Evolutionary conservation across 1,284 basidiomycete species (phyloP).

Genomic region (Malassezia yamatoensis): DNA sequence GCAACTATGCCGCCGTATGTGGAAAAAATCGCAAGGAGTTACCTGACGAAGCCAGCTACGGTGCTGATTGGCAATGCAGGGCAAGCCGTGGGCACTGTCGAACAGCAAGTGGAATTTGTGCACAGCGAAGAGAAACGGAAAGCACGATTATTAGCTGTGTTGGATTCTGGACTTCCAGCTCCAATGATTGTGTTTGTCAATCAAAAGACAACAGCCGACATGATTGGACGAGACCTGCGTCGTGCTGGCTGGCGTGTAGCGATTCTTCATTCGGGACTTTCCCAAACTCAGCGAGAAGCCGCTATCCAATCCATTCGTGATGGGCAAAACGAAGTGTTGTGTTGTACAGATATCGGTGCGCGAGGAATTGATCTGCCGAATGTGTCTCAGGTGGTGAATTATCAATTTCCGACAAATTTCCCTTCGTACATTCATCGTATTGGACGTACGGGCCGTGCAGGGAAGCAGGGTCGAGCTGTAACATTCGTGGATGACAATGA

Average conservation of each 20-base stretch:
- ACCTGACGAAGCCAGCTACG: slow-evolving; percentile 78
- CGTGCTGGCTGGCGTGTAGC: slow-evolving; percentile 76
- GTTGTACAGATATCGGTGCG: slow-evolving; percentile 93
- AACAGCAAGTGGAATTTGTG: slow-evolving; percentile 89
- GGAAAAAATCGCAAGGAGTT: slow-evolving; percentile 84
- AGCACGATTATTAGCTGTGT: slow-evolving; percentile 76
- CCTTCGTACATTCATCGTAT: slow-evolving; percentile 96
- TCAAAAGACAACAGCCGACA: slow-evolving; percentile 96
- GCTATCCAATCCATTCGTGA: slow-evolving; percentile 73
- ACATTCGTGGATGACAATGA: slow-evolving; percentile 93
- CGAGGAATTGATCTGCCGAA: slow-evolving; percentile 97
- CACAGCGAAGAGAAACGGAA: slow-evolving; percentile 87
- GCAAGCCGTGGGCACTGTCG: slow-evolving; percentile 92
- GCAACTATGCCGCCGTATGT: slow-evolving; percentile 97
- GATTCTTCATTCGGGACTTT: slow-evolving; percentile 91
- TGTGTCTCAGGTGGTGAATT: slow-evolving; percentile 90
- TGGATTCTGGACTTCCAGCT: slow-evolving; percentile 70
- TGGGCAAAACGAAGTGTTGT: slow-evolving; percentile 70
- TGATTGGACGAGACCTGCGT: slow-evolving; percentile 81
- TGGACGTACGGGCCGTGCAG: slow-evolving; percentile 91
- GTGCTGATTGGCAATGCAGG: slow-evolving; percentile 97
- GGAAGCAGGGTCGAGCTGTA: slow-evolving; percentile 81
- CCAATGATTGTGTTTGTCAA: slow-evolving; percentile 99
- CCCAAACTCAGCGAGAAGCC: slow-evolving; percentile 89
- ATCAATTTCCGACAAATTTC: slow-evolving; percentile 89